Conservation (phyloP, 306 rosid genomes). For the Benincasa hispida region DNA sequence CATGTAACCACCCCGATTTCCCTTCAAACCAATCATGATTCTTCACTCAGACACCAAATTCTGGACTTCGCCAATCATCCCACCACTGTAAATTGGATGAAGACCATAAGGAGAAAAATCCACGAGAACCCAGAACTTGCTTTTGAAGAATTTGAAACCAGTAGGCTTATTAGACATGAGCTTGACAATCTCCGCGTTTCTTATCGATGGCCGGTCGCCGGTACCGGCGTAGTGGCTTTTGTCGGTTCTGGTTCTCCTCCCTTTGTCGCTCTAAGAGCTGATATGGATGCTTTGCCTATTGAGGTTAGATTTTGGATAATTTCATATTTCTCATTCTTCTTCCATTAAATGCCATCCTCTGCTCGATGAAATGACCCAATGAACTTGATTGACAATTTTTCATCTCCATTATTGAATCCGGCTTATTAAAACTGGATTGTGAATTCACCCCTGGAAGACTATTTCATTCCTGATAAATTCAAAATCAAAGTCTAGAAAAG, state of each 20-base stretch:
- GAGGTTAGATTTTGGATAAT: constrained; percentile 29
- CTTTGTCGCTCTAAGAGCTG: constrained; percentile 80
- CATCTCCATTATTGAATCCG: background rate
- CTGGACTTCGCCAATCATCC: constrained; percentile 42
- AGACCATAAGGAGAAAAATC: constrained; percentile 51
- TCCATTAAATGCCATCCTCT: background rate
- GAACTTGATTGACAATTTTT: background rate
- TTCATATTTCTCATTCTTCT: background rate
- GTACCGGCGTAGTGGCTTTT: constrained; percentile 62
- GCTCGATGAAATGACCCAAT: background rate
- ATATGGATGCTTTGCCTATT: constrained; percentile 92
- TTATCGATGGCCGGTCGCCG: constrained; percentile 75
- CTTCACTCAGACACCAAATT: constrained; percentile 25
- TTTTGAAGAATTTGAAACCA: constrained; percentile 57
- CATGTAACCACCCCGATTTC: constrained; percentile 2
- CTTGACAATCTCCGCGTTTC: constrained; percentile 45
- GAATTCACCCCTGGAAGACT: background rate
- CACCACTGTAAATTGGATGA: constrained; percentile 48
- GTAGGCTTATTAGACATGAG: constrained; percentile 53
- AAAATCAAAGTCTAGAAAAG: background rate
- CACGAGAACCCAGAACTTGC: constrained; percentile 83
- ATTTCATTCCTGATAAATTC: background rate
- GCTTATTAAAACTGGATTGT: background rate
- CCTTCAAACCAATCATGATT: background rate
- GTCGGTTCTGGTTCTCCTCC: constrained; percentile 78